Evolutionary conservation across 75 land plant species (phyloP).

Genomic region (Isoetes taiwanensis): DNA sequence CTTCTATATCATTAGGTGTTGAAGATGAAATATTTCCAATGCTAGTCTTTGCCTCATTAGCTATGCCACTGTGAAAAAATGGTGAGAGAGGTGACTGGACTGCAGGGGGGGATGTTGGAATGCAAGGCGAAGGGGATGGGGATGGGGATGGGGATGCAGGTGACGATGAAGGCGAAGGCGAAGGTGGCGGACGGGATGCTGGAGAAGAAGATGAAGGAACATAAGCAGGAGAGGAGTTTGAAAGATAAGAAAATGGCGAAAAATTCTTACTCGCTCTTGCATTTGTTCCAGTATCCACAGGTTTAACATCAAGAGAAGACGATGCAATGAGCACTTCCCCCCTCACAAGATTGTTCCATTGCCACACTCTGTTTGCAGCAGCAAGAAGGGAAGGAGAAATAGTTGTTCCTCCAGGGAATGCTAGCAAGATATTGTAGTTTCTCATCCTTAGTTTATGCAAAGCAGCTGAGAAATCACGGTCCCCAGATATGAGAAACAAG

Average conservation of each 20-base stretch:
- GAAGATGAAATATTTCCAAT: not conserved
- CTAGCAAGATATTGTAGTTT: constrained; percentile 68
- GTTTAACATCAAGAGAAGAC: too few relatives aligned
- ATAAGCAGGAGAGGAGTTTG: not conserved
- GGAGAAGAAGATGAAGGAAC: not conserved
- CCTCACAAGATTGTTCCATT: constrained; percentile 3
- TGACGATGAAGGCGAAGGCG: not conserved
- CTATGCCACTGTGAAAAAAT: not conserved
- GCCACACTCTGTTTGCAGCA: constrained; percentile 1
- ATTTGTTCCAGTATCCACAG: too few relatives aligned
- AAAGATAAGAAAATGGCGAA: too few relatives aligned
- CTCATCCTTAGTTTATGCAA: constrained; percentile 66
- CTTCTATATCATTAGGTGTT: not conserved
- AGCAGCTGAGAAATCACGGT: constrained; percentile 45
- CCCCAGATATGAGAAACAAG: constrained; percentile 70
- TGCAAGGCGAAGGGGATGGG: too few relatives aligned
- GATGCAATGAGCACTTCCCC: too few relatives aligned
- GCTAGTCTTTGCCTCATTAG: not conserved
- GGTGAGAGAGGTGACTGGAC: not conserved
- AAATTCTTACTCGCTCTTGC: too few relatives aligned
- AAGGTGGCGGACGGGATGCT: not conserved
- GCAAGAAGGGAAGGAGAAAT: constrained; percentile 1
- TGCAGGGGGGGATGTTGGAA: not conserved
- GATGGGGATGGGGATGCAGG: not conserved
- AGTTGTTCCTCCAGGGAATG: constrained; percentile 24